phyloP scores from a whole-genome alignment of 352 stramenopile genomes.

The Pythium pectinolyticum region DNA sequence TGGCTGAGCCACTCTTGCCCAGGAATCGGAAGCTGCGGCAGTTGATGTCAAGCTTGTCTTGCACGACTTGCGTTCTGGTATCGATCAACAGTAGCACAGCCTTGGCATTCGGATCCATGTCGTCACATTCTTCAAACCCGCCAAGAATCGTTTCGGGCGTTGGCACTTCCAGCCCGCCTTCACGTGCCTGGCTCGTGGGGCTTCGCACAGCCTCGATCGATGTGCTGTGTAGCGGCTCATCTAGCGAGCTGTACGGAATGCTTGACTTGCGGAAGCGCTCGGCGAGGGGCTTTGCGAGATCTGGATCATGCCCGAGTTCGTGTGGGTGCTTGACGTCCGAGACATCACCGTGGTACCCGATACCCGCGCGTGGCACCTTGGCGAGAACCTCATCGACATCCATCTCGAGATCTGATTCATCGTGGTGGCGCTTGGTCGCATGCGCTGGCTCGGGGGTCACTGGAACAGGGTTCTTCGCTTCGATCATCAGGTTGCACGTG shows the following conservation, averaged over 20 bases:
- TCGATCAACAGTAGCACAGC: constrained; percentile 54
- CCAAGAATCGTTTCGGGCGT: constrained; percentile 78
- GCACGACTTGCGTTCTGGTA: constrained; percentile 35
- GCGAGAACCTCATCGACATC: constrained; percentile 59
- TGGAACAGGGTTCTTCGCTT: constrained; percentile 14
- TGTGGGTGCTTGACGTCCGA: constrained; percentile 51
- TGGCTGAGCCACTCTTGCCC: constrained; percentile 21
- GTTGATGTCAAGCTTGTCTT: constrained; percentile 59
- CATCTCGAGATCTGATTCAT: constrained; percentile 50
- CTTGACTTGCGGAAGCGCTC: constrained; percentile 81
- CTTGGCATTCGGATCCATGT: constrained; percentile 70
- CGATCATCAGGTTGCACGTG: constrained; percentile 49
- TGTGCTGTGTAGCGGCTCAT: constrained; percentile 50
- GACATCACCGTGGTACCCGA: constrained; percentile 77
- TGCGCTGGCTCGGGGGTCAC: neutral
- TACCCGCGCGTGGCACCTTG: constrained; percentile 69
- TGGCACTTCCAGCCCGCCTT: constrained; percentile 47
- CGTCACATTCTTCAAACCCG: constrained; percentile 82
- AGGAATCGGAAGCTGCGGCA: constrained; percentile 71
- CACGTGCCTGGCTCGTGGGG: constrained; percentile 24
- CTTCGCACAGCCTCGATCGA: constrained; percentile 34
- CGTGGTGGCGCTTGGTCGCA: constrained; percentile 48
- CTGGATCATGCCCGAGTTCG: constrained; percentile 51
- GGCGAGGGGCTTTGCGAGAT: constrained; percentile 42
- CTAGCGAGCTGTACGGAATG: constrained; percentile 71